Evolutionary conservation across 208 protist species (phyloP).

Genomic region (Kentomonas sorsogonicus): DNA sequence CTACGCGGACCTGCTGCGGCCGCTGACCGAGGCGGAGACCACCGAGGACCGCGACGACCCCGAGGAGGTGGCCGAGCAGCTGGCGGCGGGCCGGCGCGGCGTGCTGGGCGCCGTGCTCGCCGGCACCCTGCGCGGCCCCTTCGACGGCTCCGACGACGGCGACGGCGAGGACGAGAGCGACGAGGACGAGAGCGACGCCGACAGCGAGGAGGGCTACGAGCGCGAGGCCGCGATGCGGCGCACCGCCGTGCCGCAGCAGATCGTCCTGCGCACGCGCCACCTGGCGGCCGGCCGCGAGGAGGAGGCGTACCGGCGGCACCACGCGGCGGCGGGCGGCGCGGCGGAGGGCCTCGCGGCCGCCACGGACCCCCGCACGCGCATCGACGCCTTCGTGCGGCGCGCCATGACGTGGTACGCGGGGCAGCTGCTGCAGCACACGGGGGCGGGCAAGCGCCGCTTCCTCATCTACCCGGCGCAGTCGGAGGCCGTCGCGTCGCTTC

Average conservation of each 20-base stretch:
- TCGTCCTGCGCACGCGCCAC: constrained; percentile 27
- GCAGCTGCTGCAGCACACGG: not conserved
- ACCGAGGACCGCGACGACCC: not conserved
- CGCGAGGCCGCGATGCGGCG: not conserved
- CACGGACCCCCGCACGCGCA: constrained; percentile 4
- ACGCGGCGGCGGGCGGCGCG: not conserved
- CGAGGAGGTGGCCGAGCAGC: not conserved
- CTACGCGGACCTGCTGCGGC: not conserved
- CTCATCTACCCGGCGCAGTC: constrained; percentile 11
- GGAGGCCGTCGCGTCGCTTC: constrained; percentile 8
- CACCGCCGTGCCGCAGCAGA: constrained; percentile 13
- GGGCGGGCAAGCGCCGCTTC: constrained; percentile 5
- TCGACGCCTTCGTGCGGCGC: constrained; percentile 8
- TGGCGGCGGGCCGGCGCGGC: not conserved
- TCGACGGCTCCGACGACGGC: not conserved
- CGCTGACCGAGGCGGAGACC: not conserved
- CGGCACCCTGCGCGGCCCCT: not conserved
- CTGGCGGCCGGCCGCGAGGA: constrained; percentile 14
- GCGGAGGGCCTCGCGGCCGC: not conserved
- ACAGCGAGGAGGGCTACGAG: constrained; percentile 12
- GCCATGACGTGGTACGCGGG: constrained; percentile 6
- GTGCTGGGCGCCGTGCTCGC: not conserved
- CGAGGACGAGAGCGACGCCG: constrained; percentile 6
- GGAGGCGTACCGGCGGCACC: constrained; percentile 1
- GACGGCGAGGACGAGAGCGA: constrained; percentile 1